Percentiles rank a stretch among this genome's conserved stretches.
Conservation (phyloP, 1,139 yeast genomes). For the Pichia sp. region DNA sequence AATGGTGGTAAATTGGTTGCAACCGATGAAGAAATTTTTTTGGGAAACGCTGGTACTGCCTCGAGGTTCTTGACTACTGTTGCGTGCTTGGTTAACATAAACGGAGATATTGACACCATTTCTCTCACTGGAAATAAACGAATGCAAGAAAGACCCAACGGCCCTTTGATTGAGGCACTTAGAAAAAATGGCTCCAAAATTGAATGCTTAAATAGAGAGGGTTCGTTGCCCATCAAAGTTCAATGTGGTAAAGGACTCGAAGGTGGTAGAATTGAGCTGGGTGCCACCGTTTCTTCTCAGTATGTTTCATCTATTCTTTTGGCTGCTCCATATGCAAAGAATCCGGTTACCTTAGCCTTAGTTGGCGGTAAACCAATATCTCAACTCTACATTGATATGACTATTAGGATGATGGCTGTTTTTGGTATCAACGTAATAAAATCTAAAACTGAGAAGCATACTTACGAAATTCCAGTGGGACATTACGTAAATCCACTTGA, state of each 20-base stretch:
- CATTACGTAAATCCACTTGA: constrained; percentile 74
- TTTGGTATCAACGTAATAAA: constrained; percentile 80
- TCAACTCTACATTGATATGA: constrained; percentile 94
- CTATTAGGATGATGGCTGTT: constrained; percentile 88
- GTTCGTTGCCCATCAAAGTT: constrained; percentile 83
- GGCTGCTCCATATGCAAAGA: constrained; percentile 95
- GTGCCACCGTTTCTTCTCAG: constrained; percentile 96
- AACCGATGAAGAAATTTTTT: constrained; percentile 62
- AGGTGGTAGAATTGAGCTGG: constrained; percentile 91
- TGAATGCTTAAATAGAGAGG: constrained; percentile 65
- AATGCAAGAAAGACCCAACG: constrained; percentile 97
- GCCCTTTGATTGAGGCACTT: constrained; percentile 91
- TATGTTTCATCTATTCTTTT: constrained; percentile 92
- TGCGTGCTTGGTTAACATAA: constrained; percentile 68
- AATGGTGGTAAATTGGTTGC: constrained; percentile 74
- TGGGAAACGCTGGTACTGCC: constrained; percentile 98
- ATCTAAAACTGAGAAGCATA: constrained; percentile 68
- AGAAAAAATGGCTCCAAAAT: constrained; percentile 73
- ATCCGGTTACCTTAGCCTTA: constrained; percentile 80
- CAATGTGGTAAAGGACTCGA: constrained; percentile 65
- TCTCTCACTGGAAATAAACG: constrained; percentile 89
- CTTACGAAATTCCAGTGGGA: constrained; percentile 88
- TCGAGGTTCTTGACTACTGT: constrained; percentile 90
- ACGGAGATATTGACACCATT: constrained; percentile 43
- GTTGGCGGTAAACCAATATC: constrained; percentile 98